Evolutionary conservation across 1,284 basidiomycete species (phyloP).

Genomic region (Schizopora paradoxa): DNA sequence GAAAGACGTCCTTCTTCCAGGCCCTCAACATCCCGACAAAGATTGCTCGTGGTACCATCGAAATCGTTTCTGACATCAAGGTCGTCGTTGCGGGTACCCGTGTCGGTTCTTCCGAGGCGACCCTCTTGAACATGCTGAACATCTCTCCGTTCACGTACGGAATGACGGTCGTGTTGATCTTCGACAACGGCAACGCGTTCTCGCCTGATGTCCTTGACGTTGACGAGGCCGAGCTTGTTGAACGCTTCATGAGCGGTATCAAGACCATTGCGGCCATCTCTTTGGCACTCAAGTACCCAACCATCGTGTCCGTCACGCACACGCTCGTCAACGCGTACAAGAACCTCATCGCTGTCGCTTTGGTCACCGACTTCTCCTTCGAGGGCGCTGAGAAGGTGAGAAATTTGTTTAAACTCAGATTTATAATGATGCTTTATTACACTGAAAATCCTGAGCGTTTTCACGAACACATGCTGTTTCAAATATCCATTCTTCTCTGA

Average conservation of each 20-base stretch:
- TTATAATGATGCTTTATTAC: constrained; percentile 36
- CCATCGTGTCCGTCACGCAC: constrained; percentile 90
- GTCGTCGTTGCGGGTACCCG: constrained; percentile 89
- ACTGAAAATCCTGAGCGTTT: constrained; percentile 80
- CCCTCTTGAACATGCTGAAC: constrained; percentile 98
- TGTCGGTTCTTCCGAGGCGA: constrained; percentile 97
- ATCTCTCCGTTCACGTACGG: constrained; percentile 99
- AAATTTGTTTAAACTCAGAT: constrained; percentile 18
- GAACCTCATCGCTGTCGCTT: constrained; percentile 88
- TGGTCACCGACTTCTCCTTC: constrained; percentile 94
- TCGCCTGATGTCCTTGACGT: constrained; percentile 90
- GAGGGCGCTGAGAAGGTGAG: constrained; percentile 89
- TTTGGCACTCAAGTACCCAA: constrained; percentile 93
- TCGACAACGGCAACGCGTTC: constrained; percentile 89
- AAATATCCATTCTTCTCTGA: constrained; percentile 29
- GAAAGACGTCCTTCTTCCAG: constrained; percentile 99
- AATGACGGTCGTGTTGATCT: constrained; percentile 95
- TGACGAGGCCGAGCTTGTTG: constrained; percentile 85
- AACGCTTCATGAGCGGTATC: constrained; percentile 88
- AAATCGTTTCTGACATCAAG: constrained; percentile 97
- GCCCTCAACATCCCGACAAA: constrained; percentile 99
- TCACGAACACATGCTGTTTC: constrained; percentile 40
- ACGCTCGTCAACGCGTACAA: constrained; percentile 99
- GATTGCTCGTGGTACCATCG: constrained; percentile 99
- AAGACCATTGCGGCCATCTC: constrained; percentile 96